phyloP scores from a whole-genome alignment of 495 filamentous ascomycete species.

The Tuber aestivum region DNA sequence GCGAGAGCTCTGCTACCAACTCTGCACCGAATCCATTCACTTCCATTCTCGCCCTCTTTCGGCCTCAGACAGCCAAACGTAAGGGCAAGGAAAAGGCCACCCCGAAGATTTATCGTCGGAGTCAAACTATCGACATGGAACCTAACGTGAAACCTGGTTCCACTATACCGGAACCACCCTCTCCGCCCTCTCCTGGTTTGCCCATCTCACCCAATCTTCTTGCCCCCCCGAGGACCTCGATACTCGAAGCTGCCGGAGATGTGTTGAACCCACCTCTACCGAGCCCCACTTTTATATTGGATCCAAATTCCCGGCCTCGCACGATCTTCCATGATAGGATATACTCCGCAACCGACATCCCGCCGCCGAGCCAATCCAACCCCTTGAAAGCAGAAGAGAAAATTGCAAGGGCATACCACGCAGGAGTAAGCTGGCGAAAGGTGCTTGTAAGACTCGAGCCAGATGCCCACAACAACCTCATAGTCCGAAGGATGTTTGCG shows the following conservation, averaged over 20 bases:
- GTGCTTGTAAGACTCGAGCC: constrained; percentile 92
- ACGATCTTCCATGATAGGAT: constrained; percentile 97
- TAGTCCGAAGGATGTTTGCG: constrained; percentile 89
- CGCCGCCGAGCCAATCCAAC: constrained; percentile 54
- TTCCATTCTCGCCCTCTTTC: constrained; percentile 61
- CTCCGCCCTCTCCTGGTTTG: constrained; percentile 42
- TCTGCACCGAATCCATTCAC: constrained; percentile 49
- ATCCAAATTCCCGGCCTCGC: constrained; percentile 73
- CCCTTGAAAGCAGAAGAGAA: constrained; percentile 89
- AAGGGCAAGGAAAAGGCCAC: constrained; percentile 49
- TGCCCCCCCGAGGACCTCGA: constrained; percentile 82
- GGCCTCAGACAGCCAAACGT: constrained; percentile 44
- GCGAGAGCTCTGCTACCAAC: constrained; percentile 7
- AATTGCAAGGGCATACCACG: constrained; percentile 91
- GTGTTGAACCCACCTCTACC: constrained; percentile 86
- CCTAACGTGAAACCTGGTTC: constrained; percentile 12
- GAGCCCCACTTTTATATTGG: constrained; percentile 67
- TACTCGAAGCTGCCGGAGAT: constrained; percentile 91
- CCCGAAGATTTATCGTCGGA: constrained; percentile 68
- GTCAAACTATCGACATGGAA: constrained; percentile 55
- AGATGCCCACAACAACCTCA: constrained; percentile 97
- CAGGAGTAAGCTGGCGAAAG: constrained; percentile 86
- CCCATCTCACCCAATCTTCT: constrained; percentile 37
- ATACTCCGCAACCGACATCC: constrained; percentile 90
- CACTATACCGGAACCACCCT: constrained; percentile 19